Base-by-base conservation (phyloP, 306 rosid species). In the Vigna nakashimae region DNA sequence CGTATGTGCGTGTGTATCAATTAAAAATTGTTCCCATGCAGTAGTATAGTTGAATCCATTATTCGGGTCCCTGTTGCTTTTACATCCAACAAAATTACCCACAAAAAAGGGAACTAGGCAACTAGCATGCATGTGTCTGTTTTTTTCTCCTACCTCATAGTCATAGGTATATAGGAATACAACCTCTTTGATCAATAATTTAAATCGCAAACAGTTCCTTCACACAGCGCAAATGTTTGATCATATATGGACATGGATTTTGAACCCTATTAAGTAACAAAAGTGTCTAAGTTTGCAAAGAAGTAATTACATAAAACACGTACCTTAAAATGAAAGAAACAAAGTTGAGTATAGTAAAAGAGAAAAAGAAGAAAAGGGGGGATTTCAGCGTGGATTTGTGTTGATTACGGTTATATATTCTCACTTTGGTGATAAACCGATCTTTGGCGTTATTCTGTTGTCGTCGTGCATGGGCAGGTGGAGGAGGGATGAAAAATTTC, bases 181-280 rank as follows among this genome's bases (percentile, higher is more conserved):
- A 43, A 24, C 45, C 66, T 48, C 36, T 68, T 79, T 59, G 10
- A 28, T 50, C 20, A 56, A 34, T 20, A 43, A 59, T 30, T 57
- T 30, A 34, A 9, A 32, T 20, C 64, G 32, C 42, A 13, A n/a
- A 17, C 26, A 10, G 34, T 40, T 80, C 59, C 38, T 65, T 72
- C 72, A 14, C 71, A 72, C 30, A 75, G 70, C 67, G 66, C 82
- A 48, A 73, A 72, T 82, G 80, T 49, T 74, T 68, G 79, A 76
- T 59, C 80, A 18, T 68, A 78, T 28, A 8, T 16, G 74, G 62
- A n/a, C 34, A 60, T 30, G 15, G 9, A 16, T 68, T 82, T 70
- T 76, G 26, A 48, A 71, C 79, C 64, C 69, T 36, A 56, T 9
- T n/a, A 24, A 22, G 74, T 20, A 65, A 42, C 42, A 20, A 13